Conservation (phyloP, 2,329 filamentous ascomycete species). For the Sporothrix phasma region DNA sequence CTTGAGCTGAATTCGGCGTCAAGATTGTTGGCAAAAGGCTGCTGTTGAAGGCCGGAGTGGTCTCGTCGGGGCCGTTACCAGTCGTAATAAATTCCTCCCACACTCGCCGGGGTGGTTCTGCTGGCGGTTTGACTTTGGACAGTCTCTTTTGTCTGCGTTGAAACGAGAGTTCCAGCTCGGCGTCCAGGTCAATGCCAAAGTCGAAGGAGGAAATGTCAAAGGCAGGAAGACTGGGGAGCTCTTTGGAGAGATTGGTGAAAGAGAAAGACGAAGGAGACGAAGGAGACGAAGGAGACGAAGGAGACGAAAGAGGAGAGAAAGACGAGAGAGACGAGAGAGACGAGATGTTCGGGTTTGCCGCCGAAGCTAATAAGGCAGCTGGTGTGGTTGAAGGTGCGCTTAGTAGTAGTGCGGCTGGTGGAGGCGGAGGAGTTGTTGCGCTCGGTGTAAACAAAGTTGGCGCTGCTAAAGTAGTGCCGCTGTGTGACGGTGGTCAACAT, state of each 20-base stretch:
- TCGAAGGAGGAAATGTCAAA: conserved; percentile 47
- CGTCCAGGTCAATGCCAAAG: conserved; percentile 38
- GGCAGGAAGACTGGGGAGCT: conserved; percentile 29
- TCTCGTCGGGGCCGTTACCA: not conserved
- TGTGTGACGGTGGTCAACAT: conserved; percentile 14
- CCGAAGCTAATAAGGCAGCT: conserved; percentile 1
- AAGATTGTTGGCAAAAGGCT: not conserved
- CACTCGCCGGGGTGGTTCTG: conserved; percentile 9
- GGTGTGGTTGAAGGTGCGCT: conserved; percentile 5
- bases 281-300: not conserved
- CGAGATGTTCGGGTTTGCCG: conserved; percentile 9
- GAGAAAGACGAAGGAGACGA: too few relatives aligned
- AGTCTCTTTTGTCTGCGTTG: not conserved
- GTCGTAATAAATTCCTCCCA: conserved; percentile 17
- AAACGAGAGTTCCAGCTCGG: conserved; percentile 27
- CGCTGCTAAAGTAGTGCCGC: not conserved
- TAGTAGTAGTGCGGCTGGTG: not conserved
- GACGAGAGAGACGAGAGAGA: not conserved
- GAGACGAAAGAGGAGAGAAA: conserved; percentile 10
- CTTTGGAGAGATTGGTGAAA: conserved; percentile 22
- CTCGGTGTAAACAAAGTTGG: conserved; percentile 15
- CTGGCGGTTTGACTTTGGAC: not conserved
- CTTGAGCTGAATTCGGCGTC: conserved; percentile 1
- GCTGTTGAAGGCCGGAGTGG: not conserved
- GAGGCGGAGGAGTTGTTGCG: not conserved